Evolutionary conservation across 805 yeast species (phyloP).

Genomic region (Debaryomyces hansenii): DNA sequence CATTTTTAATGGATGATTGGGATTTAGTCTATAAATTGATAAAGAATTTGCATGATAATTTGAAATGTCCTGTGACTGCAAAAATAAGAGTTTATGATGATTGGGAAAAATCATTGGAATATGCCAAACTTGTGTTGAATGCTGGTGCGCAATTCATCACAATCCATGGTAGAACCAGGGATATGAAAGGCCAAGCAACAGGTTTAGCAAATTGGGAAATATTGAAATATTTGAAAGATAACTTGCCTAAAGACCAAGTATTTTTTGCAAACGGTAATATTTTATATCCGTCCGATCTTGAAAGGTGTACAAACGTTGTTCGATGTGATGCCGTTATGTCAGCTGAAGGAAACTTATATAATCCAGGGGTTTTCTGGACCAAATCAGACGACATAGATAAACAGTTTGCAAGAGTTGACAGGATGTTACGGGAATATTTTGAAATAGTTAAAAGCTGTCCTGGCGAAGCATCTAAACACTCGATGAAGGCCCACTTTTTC

Average conservation of each 20-base stretch:
- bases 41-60: constrained; percentile 66
- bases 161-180: constrained; percentile 94
- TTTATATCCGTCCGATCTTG: constrained; percentile 82
- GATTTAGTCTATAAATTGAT: constrained; percentile 72
- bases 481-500: constrained; percentile 92
- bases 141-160: constrained; percentile 97
- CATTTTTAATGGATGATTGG: constrained; percentile 98
- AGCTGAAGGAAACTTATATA: constrained; percentile 92
- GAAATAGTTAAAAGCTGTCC: constrained; percentile 68
- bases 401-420: constrained; percentile 84
- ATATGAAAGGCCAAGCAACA: constrained; percentile 95
- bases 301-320: constrained; percentile 62
- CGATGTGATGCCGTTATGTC: constrained; percentile 93
- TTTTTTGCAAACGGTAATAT: constrained; percentile 94
- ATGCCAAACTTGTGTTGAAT: constrained; percentile 82
- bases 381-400: constrained; percentile 51
- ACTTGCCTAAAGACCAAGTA: constrained; percentile 76
- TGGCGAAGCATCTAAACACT: constrained; percentile 72
- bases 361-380: constrained; percentile 87
- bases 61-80: constrained; percentile 89
- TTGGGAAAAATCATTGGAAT: constrained; percentile 75
- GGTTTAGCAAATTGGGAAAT: constrained; percentile 94
- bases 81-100: constrained; percentile 89
- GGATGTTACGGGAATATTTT: constrained; percentile 79
- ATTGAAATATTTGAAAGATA: constrained; percentile 71